Base-by-base conservation (phyloP, 2,329 filamentous ascomycete genomes). In the Boeremia lycopersici region DNA sequence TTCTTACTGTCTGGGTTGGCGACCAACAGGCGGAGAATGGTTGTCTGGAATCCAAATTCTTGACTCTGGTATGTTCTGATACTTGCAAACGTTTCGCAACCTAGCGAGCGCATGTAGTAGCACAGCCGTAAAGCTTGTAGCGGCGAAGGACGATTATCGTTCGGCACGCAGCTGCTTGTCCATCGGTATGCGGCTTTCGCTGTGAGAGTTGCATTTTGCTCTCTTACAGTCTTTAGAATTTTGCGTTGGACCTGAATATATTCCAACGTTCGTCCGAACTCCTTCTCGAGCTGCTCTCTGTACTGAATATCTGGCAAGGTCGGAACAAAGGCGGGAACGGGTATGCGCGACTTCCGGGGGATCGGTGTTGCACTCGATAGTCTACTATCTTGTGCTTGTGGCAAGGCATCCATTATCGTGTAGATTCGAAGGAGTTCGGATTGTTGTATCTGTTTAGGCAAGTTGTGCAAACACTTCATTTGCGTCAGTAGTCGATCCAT, bases 21-120 rank as follows among this genome's bases (percentile, higher is more conserved):
- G 7, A 71, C 29, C 29, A 56, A 64, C 0, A 69, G 45, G 5
- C 19, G 29, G 13, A 70, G 15, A 25, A 19, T 11, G 6, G 28
- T 19, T 6, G 6, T 33, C 11, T 38, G 30, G 17, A 9, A 10
- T 6, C 19, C 19, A 2, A 4, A 28, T 4, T 7, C 11, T 17
- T 44, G 19, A 38, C n/a, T 9, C 1, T 2, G 8, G 9, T 38
- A 15, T 47, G n/a, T 48, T 52, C n/a, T 23, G 45, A 68, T 12
- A 28, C 25, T 33, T 2, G 57, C 59, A 35, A 63, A 70, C 2
- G 63, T 67, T 19, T 67, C 60, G 48, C 64, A 65, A 28, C 62
- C 61, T 3, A 59, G 51, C 1, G 56, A 60, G 43, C 70, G 68
- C 68, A 73, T 70, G 49, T 70, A 73, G 60, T 71, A 72, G 62